Evolutionary conservation across 129 eudicot genomes (phyloP).

Genomic region (Helichrysum umbraculigerum): DNA sequence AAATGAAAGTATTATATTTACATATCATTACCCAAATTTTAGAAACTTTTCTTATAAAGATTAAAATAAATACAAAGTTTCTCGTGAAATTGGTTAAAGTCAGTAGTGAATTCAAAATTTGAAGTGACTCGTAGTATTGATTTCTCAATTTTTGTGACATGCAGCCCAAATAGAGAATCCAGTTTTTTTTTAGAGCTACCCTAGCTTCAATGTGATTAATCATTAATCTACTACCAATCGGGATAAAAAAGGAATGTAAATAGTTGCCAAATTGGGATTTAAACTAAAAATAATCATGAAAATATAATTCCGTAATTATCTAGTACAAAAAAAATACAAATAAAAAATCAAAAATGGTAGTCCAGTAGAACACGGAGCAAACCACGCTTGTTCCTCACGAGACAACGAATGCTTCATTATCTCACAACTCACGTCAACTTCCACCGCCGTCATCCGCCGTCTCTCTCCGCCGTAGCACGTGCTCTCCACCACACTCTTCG

Average conservation of each 20-base stretch:
- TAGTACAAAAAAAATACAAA: not conserved
- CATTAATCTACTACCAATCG: not conserved
- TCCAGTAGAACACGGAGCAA: conserved; percentile 28
- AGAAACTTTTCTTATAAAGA: too few species aligned
- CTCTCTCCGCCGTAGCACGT: conserved; percentile 21
- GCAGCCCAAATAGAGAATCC: too few species aligned
- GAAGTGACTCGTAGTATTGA: too few species aligned
- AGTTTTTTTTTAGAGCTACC: too few species aligned
- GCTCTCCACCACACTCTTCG: conserved; percentile 37
- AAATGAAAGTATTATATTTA: too few species aligned
- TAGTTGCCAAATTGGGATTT: conserved; percentile 13
- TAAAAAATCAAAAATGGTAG: not conserved
- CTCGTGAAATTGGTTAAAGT: too few species aligned
- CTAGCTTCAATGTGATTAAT: too few species aligned
- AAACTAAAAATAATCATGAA: not conserved
- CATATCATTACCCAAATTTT: too few species aligned
- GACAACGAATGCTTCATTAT: not conserved
- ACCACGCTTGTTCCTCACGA: conserved; percentile 11
- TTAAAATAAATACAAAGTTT: too few species aligned
- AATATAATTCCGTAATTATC: not conserved
- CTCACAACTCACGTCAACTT: conserved; percentile 18
- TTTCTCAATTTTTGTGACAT: too few species aligned
- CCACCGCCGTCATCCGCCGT: conserved; percentile 27
- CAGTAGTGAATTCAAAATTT: too few species aligned
- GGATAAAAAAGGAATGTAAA: not conserved